Evolutionary conservation across 2,329 filamentous ascomycete genomes (phyloP), one percentile per base, ranked within the genome.

Genomic region (Ophiognomonia clavigignenti-juglandacearum): DNA sequence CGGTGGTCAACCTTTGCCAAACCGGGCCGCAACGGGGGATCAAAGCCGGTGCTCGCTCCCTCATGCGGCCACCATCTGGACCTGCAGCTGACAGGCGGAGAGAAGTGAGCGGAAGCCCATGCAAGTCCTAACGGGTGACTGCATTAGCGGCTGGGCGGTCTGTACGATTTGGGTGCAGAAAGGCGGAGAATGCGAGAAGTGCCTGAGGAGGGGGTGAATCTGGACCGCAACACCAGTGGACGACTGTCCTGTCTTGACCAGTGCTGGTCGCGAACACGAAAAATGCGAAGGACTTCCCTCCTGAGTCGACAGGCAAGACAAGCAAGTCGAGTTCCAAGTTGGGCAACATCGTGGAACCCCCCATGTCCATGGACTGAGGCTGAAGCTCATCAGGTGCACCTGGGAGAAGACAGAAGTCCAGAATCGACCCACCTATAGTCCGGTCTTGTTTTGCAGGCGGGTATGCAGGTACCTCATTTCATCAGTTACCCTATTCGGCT

Each of bases 101-200:
- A 19, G 22, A n/a, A n/a, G n/a, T n/a, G n/a, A n/a, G n/a, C n/a
- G n/a, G n/a, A n/a, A n/a, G n/a, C n/a, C n/a, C 41, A 45, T 52
- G 49, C 29, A 43, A 32, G 42, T 27, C 32, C 37, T 47, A 41
- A 40, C 51, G 53, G 53, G 43, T 48, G 23, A 24, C 35, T 51
- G 51, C 53, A 53, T 55, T 53, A 53, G 53, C 45, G 48, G 32
- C 37, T 44, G 40, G 50, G 58, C 54, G 50, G 57, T 26, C 24
- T 26, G 24, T n/a, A n/a, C n/a, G n/a, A n/a, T 31, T 13, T 31
- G 11, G 29, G 4, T 49, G 53, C 54, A 38, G 39, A 47, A 47
- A 48, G 53, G 45, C 53, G 44, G 29, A 23, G n/a, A n/a, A 14
- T 19, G 18, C 34, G 18, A 32, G 16, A 16, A 18, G 10, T 20